Evolutionary conservation across 2,329 filamentous ascomycete species (phyloP).

Genomic region (Ophiocordyceps camponoti-floridani): DNA sequence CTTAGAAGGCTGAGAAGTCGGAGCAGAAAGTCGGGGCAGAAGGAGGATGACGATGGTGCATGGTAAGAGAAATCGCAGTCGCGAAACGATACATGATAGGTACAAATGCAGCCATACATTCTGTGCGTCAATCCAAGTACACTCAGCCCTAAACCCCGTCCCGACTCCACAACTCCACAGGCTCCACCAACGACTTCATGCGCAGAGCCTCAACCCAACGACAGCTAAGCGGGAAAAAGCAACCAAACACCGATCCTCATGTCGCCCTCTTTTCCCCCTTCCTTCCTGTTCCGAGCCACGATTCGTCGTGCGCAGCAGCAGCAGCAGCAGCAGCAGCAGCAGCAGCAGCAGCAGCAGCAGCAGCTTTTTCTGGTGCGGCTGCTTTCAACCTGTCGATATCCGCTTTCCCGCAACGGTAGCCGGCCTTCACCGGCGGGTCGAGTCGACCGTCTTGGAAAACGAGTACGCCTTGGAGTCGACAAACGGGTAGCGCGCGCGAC

Average conservation of each 20-base stretch:
- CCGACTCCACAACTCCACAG: background rate
- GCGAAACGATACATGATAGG: background rate
- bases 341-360: no score
- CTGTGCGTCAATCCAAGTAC: background rate
- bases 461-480: slow-evolving; percentile 38
- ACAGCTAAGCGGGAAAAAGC: no score
- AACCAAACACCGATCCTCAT: no score
- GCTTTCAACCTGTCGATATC: no score
- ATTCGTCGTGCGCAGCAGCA: no score
- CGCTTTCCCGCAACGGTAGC: background rate
- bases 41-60: background rate
- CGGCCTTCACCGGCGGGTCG: slow-evolving; percentile 10
- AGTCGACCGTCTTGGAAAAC: slow-evolving; percentile 20
- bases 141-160: background rate
- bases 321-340: no score
- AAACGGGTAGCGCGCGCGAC: slow-evolving; percentile 53
- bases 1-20: no score
- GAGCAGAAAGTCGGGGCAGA: background rate
- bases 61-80: no score
- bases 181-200: background rate
- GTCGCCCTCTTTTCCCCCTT: no score
- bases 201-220: no score
- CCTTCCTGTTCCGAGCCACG: no score
- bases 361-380: no score
- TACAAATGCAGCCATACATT: background rate